phyloP scores from a whole-genome alignment of 148 eudicot genomes.

The Vaccinium vitisidaea region DNA sequence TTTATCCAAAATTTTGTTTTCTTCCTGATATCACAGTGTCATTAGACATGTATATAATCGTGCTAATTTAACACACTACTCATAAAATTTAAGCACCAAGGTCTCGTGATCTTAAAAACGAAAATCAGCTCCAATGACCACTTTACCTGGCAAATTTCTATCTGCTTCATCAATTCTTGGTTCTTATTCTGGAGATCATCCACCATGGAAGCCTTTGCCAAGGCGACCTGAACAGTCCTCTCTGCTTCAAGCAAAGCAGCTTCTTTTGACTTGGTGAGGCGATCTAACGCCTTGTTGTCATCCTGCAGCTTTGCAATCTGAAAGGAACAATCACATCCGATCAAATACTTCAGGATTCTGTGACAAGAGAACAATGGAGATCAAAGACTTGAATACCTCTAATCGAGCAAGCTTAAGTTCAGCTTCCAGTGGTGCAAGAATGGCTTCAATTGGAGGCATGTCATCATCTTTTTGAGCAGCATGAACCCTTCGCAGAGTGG shows the following conservation, averaged over 20 bases:
- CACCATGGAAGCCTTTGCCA: constrained; percentile 74
- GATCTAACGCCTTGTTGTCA: constrained; percentile 66
- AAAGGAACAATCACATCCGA: constrained; percentile 9
- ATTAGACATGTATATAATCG: background rate
- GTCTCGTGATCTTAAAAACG: background rate
- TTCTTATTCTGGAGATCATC: constrained; percentile 73
- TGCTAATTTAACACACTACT: background rate
- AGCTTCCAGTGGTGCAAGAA: constrained; percentile 70
- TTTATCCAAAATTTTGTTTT: constrained; percentile 66
- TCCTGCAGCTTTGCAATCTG: constrained; percentile 74
- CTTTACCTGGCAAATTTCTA: constrained; percentile 66
- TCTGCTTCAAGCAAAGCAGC: constrained; percentile 74
- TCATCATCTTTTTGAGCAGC: constrained; percentile 78
- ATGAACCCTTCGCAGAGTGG: constrained; percentile 72
- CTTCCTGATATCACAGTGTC: constrained; percentile 38
- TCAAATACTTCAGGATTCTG: background rate
- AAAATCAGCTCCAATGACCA: background rate
- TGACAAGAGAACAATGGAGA: background rate
- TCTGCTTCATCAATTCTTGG: constrained; percentile 72
- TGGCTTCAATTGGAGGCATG: constrained; percentile 80
- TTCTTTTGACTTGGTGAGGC: constrained; percentile 71
- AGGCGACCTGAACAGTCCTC: constrained; percentile 64
- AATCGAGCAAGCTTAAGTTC: constrained; percentile 69
- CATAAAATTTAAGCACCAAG: background rate
- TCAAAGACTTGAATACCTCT: constrained; percentile 39